Conservation (phyloP, 2,329 filamentous ascomycete species). For the Nemania diffusa region DNA sequence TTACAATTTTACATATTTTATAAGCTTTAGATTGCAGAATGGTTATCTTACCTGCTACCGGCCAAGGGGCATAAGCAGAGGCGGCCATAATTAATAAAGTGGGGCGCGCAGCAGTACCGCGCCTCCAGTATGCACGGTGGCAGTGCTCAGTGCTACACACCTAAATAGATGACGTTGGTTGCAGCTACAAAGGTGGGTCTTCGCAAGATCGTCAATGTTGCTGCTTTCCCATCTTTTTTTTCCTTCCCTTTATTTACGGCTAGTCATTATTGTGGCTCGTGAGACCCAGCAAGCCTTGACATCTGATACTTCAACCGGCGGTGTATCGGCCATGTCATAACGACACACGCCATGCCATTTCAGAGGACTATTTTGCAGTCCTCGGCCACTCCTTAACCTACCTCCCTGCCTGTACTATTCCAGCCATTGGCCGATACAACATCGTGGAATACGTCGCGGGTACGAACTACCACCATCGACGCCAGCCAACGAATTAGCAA, state of each 20-base stretch:
- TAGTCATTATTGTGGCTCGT: not conserved
- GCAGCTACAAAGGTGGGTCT: not conserved
- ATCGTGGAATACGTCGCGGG: not conserved
- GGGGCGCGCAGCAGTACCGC: not conserved
- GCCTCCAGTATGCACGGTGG: constrained; percentile 11
- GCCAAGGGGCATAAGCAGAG: no score
- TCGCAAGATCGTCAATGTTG: not conserved
- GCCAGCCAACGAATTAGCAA: not conserved
- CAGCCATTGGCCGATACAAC: not conserved
- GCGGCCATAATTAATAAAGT: not conserved
- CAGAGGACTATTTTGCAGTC: constrained; percentile 11
- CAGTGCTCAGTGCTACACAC: constrained; percentile 7
- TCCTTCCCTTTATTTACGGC: not conserved
- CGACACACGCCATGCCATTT: constrained; percentile 7
- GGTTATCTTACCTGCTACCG: no score
- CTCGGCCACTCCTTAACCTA: constrained; percentile 26
- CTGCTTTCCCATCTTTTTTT: not conserved
- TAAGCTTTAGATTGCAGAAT: no score
- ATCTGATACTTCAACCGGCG: not conserved
- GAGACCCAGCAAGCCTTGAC: no score
- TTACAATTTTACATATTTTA: no score
- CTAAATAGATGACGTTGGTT: constrained; percentile 1
- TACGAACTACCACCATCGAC: not conserved
- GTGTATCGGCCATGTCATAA: constrained; percentile 15
- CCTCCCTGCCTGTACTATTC: not conserved